A percentile compares a stretch with the other conserved stretches of the same genome.
These are phyloP conservation scores for Botrytis pseudocinerea DNA, from an alignment of 2,329 filamentous ascomycete species.

Conservation along the genomic window DNA sequence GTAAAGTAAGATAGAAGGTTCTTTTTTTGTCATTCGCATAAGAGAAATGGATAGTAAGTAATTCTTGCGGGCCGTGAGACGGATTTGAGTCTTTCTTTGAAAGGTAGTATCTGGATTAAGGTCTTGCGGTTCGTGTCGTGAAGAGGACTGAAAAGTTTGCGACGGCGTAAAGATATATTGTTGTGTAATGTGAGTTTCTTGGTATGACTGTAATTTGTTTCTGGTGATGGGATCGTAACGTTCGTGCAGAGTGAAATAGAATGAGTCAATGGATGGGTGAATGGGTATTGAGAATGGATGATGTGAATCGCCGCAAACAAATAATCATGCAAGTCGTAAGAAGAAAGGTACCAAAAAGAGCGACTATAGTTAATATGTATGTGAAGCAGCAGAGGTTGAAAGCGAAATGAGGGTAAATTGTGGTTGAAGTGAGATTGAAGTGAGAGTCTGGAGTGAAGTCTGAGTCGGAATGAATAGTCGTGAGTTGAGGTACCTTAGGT, in stretches of 20 bases:
- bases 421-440: not conserved
- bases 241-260: not conserved
- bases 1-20: not conserved
- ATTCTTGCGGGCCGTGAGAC: not conserved
- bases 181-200: not conserved
- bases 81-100: not conserved
- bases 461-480: constrained; percentile 2
- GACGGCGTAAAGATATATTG: not conserved
- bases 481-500: constrained; percentile 7
- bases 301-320: not conserved
- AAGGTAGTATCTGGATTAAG: not conserved
- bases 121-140: not conserved
- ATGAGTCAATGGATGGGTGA: not conserved
- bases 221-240: not conserved
- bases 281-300: not conserved
- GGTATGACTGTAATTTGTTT: constrained; percentile 6
- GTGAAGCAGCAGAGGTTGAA: not conserved
- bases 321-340: not conserved
- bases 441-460: not conserved
- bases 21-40: not conserved
- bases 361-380: constrained; percentile 3
- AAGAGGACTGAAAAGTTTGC: not conserved
- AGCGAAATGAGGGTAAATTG: not conserved
- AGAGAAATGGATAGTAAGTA: not conserved
- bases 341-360: constrained; percentile 17